phyloP scores from a whole-genome alignment of 805 yeast species.

The Metschnikowia chrysomelidarum region DNA sequence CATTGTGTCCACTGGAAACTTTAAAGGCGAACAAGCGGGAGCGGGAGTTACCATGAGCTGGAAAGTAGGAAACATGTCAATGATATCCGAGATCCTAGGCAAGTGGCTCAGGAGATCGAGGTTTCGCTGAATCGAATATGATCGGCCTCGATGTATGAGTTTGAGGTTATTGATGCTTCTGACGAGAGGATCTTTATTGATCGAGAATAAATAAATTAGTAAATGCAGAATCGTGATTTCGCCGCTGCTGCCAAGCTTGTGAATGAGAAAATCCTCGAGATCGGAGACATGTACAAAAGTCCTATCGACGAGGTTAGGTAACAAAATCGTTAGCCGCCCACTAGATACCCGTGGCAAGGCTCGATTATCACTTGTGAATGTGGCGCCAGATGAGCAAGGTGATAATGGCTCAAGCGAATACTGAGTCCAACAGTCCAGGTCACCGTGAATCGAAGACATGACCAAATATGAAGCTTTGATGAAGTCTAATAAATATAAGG shows the following conservation, averaged over 20 bases:
- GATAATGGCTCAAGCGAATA: constrained; percentile 18
- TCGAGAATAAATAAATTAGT: constrained; percentile 13
- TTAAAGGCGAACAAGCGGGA: constrained; percentile 8
- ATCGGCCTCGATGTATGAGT: constrained; percentile 18
- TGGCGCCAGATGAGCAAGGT: constrained; percentile 13
- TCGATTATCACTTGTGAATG: not conserved
- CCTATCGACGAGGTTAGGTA: constrained; percentile 16
- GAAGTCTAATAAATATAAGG: too few species aligned
- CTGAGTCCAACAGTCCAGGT: constrained; percentile 6
- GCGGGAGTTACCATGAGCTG: constrained; percentile 12
- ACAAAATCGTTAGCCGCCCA: constrained; percentile 10
- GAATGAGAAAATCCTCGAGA: constrained; percentile 11
- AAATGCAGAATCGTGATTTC: constrained; percentile 12
- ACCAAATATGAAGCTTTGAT: too few species aligned
- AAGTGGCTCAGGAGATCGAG: constrained; percentile 9
- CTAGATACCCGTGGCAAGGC: not conserved
- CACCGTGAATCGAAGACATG: too few species aligned
- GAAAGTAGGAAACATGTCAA: constrained; percentile 13
- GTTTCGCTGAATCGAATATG: constrained; percentile 9
- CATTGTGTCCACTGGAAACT: constrained; percentile 5
- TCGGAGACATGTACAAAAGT: constrained; percentile 6
- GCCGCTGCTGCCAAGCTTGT: not conserved
- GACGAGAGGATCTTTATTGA: constrained; percentile 5
- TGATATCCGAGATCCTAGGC: constrained; percentile 10
- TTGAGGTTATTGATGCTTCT: constrained; percentile 12